A percentile compares a stretch with the other conserved stretches of the same genome.
Conservation (phyloP, 106 monocot species). For the Hemerocallis citrina region DNA sequence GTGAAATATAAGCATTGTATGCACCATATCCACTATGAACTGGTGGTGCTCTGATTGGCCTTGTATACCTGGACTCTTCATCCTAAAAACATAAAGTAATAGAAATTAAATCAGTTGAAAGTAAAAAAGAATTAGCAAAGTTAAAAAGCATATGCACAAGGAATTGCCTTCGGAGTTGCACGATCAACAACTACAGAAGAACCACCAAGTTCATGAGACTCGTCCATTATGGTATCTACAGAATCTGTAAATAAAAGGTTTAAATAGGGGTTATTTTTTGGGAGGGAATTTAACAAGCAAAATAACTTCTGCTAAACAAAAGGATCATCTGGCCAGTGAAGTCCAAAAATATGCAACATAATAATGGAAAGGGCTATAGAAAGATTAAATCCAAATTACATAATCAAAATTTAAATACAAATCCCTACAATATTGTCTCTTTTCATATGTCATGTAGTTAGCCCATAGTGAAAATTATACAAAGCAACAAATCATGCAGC, state of each 20-base stretch:
- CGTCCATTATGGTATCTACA: conserved; percentile 83
- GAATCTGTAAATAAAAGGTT: conserved; percentile 59
- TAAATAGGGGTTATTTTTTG: neutral
- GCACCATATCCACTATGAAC: conserved; percentile 86
- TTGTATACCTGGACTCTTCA: conserved; percentile 58
- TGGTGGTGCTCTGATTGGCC: conserved; percentile 32
- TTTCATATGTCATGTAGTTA: no score
- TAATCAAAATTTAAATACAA: no score
- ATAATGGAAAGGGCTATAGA: no score
- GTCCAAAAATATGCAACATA: no score
- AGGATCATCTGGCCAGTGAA: no score
- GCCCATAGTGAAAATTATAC: no score
- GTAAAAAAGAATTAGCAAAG: neutral
- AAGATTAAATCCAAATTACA: no score
- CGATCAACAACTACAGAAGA: conserved; percentile 89
- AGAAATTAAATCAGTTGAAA: neutral
- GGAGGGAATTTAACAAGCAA: no score
- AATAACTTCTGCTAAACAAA: no score
- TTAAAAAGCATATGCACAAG: neutral
- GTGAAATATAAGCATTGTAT: conserved; percentile 86
- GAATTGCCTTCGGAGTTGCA: conserved; percentile 82
- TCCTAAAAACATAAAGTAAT: conserved; percentile 29
- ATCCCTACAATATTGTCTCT: no score
- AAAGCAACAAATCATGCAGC: no score
- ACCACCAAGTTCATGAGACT: conserved; percentile 91